Evolutionary conservation across 169 alveolate genomes (phyloP).

Genomic region (Eimeria zaria): DNA sequence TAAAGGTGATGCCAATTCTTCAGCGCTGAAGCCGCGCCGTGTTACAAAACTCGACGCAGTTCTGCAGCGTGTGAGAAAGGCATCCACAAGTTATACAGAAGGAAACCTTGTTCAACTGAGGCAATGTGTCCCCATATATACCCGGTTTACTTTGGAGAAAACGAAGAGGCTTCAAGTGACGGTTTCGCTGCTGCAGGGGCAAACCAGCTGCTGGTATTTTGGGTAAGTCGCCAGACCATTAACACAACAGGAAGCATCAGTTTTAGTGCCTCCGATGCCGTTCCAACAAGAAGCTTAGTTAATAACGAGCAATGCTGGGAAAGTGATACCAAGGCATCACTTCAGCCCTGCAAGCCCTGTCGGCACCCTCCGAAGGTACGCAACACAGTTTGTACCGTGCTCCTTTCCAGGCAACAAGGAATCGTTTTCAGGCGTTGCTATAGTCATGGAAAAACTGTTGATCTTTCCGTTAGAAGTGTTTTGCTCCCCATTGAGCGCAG

Average conservation of each 20-base stretch:
- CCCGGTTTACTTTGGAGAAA: neutral
- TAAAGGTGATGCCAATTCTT: neutral
- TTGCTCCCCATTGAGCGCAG: constrained; percentile 23
- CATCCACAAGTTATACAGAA: neutral
- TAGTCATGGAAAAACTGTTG: neutral
- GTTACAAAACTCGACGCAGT: neutral
- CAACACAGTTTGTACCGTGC: neutral
- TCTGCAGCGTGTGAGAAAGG: neutral
- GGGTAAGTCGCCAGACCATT: neutral
- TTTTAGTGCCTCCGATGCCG: neutral
- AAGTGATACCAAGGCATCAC: neutral
- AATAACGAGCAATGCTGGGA: neutral
- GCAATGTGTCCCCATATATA: neutral
- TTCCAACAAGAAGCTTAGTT: neutral
- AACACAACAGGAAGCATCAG: neutral
- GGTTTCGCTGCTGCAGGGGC: neutral
- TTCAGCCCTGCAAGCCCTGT: constrained; percentile 45
- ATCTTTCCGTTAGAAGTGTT: neutral
- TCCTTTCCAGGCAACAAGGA: neutral
- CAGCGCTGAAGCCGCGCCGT: neutral
- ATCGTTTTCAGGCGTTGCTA: neutral
- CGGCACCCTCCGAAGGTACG: constrained; percentile 1
- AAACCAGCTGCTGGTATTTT: neutral
- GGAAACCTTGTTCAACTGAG: neutral
- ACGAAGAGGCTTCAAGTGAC: neutral